Evolutionary conservation across 1,284 basidiomycete species (phyloP), one percentile per base, ranked within the genome.

Genomic region (Marasmius sp.): DNA sequence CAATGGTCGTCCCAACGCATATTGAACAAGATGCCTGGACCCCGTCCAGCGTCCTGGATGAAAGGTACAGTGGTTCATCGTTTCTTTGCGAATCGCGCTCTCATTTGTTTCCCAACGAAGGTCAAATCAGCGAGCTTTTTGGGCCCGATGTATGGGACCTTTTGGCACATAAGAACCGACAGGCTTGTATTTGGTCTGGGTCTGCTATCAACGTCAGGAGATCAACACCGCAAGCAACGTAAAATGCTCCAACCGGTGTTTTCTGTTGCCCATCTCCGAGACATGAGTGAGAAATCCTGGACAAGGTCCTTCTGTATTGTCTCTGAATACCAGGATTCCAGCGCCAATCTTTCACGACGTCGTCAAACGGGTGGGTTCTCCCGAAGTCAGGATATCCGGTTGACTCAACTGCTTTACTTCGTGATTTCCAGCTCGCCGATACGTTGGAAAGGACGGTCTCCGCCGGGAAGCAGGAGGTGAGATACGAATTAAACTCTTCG

Each of bases 11-110:
- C 48, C 18, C 27, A 6, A 20, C 27, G 11, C 18, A 49, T 18
- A 3, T 18, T 54, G 9, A 18, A 54, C 36, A 73, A 74, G 48
- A 60, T 78, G 10, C 73, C 74, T n/a, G 74, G 75, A 3, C 76
- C 76, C 3, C 56, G 64, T 11, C 59, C 69, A 9, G 51, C 60
- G 20, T 75, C 74, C 16, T 70, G 69, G 45, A 62, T 64, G 60
- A 71, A 62, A 62, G 71, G 74, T 73, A 38, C 10, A 10, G 49
- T 50, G 37, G 33, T 58, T 49, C 4, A 10, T n/a, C 48, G 20
- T 22, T 11, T 27, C 27, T 5, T 27, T 27, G 3, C 11, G n/a
- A 10, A 11, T 34, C n/a, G 27, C 11, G 33, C 50, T 16, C 33
- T 43, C 39, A 47, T 16, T 14, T 10, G n/a, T 8, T 8, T 20